phyloP scores from a whole-genome alignment of 495 filamentous ascomycete species.

The Aspergillus haitiensis region DNA sequence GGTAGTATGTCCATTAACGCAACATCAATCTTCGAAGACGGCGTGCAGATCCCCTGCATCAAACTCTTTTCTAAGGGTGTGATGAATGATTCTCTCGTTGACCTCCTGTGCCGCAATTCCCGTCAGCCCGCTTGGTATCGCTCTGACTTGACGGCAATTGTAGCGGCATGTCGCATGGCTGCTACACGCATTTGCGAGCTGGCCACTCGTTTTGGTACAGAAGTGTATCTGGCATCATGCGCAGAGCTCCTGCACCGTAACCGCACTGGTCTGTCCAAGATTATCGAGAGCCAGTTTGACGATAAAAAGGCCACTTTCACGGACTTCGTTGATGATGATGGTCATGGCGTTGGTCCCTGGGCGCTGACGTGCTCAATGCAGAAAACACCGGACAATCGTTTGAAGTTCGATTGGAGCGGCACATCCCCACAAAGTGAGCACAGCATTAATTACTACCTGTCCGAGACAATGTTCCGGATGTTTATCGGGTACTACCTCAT shows the following conservation, averaged over 20 bases:
- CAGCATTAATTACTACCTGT: slow-evolving; percentile 53
- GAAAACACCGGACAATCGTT: slow-evolving; percentile 35
- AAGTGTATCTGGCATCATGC: slow-evolving; percentile 46
- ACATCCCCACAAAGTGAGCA: slow-evolving; percentile 49
- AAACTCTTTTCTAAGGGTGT: slow-evolving; percentile 47
- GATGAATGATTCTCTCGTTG: slow-evolving; percentile 45
- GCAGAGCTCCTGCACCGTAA: slow-evolving; percentile 47
- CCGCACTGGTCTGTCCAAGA: slow-evolving; percentile 42
- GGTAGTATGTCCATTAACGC: slow-evolving; percentile 55
- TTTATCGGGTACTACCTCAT: slow-evolving; percentile 53
- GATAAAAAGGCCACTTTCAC: slow-evolving; percentile 45
- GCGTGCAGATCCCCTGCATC: slow-evolving; percentile 51
- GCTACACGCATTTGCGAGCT: slow-evolving; percentile 45
- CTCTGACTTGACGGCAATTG: slow-evolving; percentile 48
- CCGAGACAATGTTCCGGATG: slow-evolving; percentile 54
- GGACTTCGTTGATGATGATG: slow-evolving; percentile 55
- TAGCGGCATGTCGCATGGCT: slow-evolving; percentile 50
- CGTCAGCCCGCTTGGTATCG: slow-evolving; percentile 53
- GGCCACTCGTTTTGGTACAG: slow-evolving; percentile 43
- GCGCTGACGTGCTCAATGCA: slow-evolving; percentile 50
- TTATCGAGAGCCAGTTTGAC: slow-evolving; percentile 48
- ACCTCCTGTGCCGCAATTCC: slow-evolving; percentile 49
- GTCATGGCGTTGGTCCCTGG: slow-evolving; percentile 50
- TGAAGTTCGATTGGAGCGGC: slow-evolving; percentile 49
- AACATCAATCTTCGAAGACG: slow-evolving; percentile 52